phyloP scores from a whole-genome alignment of 2,329 filamentous ascomycete genomes.

The Pseudogymnoascus sp. region DNA sequence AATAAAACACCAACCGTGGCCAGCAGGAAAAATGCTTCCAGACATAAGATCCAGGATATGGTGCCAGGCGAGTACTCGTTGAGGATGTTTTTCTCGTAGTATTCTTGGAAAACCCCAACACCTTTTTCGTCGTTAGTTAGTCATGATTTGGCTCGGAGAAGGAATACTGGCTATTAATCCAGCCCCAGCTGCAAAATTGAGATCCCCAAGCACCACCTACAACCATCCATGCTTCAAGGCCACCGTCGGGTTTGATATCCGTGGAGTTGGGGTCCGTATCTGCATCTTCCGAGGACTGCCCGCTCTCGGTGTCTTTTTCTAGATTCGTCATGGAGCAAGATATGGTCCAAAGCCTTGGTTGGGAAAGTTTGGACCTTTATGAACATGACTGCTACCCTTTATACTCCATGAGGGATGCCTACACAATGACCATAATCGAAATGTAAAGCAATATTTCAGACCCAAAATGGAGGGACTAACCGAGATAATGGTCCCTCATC shows the following conservation, averaged over 20 bases:
- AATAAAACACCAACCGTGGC: conserved; percentile 36
- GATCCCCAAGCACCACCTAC: conserved; percentile 37
- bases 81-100: conserved; percentile 44
- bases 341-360: background rate
- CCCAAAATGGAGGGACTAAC: background rate
- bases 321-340: background rate
- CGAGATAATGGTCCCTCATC: background rate
- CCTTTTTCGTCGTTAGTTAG: conserved; percentile 24
- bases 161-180: conserved; percentile 23
- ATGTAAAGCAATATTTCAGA: background rate
- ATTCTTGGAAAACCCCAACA: conserved; percentile 46
- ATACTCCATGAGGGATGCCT: background rate
- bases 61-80: conserved; percentile 39
- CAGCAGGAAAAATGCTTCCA: conserved; percentile 42
- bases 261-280: background rate
- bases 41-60: conserved; percentile 49
- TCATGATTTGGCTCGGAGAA: background rate
- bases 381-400: background rate
- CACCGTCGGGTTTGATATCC: conserved; percentile 39
- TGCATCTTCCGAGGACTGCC: background rate
- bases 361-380: background rate
- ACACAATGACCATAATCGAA: background rate
- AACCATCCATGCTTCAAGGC: conserved; percentile 44
- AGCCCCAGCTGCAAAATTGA: conserved; percentile 39
- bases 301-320: background rate